Base-by-base conservation (phyloP, 179 eudicot genomes). In the Carnegiea gigantea region DNA sequence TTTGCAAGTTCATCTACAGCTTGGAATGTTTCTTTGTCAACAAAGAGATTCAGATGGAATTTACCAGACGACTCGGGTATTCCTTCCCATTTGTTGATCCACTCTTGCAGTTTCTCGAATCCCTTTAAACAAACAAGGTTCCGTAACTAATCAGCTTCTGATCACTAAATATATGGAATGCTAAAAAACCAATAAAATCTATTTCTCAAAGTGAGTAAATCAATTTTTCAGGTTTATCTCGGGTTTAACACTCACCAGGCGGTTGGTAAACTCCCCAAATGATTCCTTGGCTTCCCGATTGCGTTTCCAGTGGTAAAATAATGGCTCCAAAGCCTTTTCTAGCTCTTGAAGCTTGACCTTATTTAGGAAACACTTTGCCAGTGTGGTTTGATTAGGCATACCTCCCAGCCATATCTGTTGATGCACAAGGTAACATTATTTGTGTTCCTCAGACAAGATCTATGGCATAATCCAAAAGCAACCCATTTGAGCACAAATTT, bases 391-490 rank as follows among this genome's bases (percentile, higher is more conserved):
- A 84, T 95, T 95, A 23, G 98, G 98, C n/a, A 94, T 95, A 73
- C 99, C 99, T 17, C 98, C 98, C 36, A 97, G 98, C 99, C 99
- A 97, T 78, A 97, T 84, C 99, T 97, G 86, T 77, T 70, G 20
- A 70, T 33, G 73, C 15, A 67, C 17, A 76, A 77, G 64, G 38
- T 21, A 65, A 44, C 5, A 77, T 73, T 64, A n/a, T 53, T 48
- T 26, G 54, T 17, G 38, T 21, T 8, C 28, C 28, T 62, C 1
- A 24, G 68, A 17, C 17, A 62, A 62, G 12, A 57, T 62, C 30
- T 13, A 62, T 57, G 62, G 28, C 28, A 17, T 7, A 24, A 62
- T 62, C 68, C 62, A 57, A 57, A 57, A 57, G 36, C 62, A 60
- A 51, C 33, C 71, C 38, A 67, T 67, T 57, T 38, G 9, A 46